Conservation (phyloP, 2,329 filamentous ascomycete genomes). For the Bipolaris zeicola region DNA sequence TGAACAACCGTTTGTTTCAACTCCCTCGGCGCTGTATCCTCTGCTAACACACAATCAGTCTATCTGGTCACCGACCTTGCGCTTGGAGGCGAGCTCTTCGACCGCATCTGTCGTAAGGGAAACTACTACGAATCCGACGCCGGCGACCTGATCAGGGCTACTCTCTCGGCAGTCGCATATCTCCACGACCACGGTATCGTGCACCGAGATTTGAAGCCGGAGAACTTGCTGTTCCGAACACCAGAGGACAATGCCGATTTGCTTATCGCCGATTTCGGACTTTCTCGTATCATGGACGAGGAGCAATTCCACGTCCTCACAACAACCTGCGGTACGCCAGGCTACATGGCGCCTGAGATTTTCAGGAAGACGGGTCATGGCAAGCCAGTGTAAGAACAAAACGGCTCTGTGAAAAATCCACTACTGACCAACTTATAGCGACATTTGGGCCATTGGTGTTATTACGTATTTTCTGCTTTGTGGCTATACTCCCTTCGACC, state of each 20-base stretch:
- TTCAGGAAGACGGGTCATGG: constrained; percentile 99
- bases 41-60: constrained; percentile 55
- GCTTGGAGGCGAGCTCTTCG: constrained; percentile 94
- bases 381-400: constrained; percentile 75
- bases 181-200: constrained; percentile 98
- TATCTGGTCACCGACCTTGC: constrained; percentile 98
- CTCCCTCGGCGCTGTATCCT: background rate
- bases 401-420: background rate
- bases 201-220: constrained; percentile 95
- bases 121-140: constrained; percentile 98
- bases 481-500: constrained; percentile 97
- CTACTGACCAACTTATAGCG: constrained; percentile 54
- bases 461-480: constrained; percentile 99
- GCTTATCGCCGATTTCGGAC: constrained; percentile 93
- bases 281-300: constrained; percentile 98
- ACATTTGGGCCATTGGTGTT: constrained; percentile 97
- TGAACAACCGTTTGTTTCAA: constrained; percentile 80
- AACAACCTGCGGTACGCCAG: constrained; percentile 95
- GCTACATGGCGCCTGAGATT: constrained; percentile 99
- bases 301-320: constrained; percentile 97
- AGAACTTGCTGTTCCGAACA: constrained; percentile 94
- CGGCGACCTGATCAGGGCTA: constrained; percentile 91
- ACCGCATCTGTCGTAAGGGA: constrained; percentile 97
- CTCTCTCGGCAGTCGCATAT: constrained; percentile 96
- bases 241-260: constrained; percentile 98